phyloP scores from a whole-genome alignment of 1,139 yeast genomes.

The Yamadazyma jaroonii region DNA sequence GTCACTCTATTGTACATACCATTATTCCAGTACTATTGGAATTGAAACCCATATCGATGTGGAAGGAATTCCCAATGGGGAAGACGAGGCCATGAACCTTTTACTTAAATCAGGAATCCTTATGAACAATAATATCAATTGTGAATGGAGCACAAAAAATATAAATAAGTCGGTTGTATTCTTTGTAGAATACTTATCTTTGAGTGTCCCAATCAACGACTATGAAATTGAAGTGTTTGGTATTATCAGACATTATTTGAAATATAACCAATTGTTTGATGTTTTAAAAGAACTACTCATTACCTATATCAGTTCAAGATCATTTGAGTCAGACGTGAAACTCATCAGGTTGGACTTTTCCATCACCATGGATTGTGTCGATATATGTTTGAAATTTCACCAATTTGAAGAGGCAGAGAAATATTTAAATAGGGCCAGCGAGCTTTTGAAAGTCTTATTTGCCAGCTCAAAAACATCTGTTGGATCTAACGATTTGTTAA shows the following conservation, averaged over 20 bases:
- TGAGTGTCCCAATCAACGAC: slow-evolving; percentile 3
- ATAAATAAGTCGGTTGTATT: slow-evolving; percentile 13
- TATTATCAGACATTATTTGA: slow-evolving; percentile 31
- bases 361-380: slow-evolving; percentile 10
- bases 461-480: neutral
- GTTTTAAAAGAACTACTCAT: slow-evolving; percentile 20
- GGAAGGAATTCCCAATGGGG: neutral
- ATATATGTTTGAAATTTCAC: slow-evolving; percentile 7
- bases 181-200: slow-evolving; percentile 12
- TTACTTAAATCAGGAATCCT: slow-evolving; percentile 20
- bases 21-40: slow-evolving; percentile 23
- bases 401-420: slow-evolving; percentile 11
- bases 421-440: slow-evolving; percentile 7
- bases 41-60: slow-evolving; percentile 14
- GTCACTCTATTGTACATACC: slow-evolving; percentile 11
- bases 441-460: slow-evolving; percentile 4
- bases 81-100: slow-evolving; percentile 2
- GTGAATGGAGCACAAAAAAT: slow-evolving; percentile 19
- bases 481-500: slow-evolving; percentile 16
- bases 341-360: neutral
- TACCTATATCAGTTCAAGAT: slow-evolving; percentile 4
- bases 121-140: slow-evolving; percentile 19
- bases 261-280: slow-evolving; percentile 34
- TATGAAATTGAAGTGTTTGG: slow-evolving; percentile 31
- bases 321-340: slow-evolving; percentile 4